These are phyloP conservation scores for Pythium chondricola DNA, from an alignment of 352 stramenopile species.

Conservation along the genomic window DNA sequence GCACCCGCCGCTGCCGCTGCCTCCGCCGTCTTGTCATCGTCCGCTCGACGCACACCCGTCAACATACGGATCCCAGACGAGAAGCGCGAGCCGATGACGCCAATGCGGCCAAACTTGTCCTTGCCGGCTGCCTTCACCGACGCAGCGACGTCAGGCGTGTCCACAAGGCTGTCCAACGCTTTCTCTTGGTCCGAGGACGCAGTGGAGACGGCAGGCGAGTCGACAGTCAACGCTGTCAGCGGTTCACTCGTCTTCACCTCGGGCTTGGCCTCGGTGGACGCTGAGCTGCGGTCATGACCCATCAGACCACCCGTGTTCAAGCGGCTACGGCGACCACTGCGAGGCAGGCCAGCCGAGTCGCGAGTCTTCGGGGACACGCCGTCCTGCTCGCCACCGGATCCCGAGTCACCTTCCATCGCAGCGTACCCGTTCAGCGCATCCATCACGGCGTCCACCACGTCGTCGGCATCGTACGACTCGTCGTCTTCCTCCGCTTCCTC, in stretches of 20 bases:
- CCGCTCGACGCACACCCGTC: constrained; percentile 12
- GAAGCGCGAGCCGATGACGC: constrained; percentile 69
- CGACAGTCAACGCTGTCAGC: constrained; percentile 1
- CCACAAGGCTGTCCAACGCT: constrained; percentile 6
- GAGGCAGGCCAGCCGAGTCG: not conserved
- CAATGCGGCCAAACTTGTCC: constrained; percentile 43
- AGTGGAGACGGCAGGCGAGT: constrained; percentile 8
- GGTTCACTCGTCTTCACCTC: not conserved
- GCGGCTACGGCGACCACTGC: constrained; percentile 5
- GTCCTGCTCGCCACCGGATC: constrained; percentile 13
- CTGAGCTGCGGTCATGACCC: constrained; percentile 3
- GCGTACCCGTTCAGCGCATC: constrained; percentile 14
- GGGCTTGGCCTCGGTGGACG: constrained; percentile 1
- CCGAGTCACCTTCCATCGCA: constrained; percentile 16
- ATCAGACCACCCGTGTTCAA: constrained; percentile 18
- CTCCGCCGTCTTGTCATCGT: constrained; percentile 17
- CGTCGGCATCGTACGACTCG: constrained; percentile 28
- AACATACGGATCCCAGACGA: constrained; percentile 57
- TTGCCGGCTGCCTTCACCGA: constrained; percentile 54
- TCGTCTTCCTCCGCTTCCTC: constrained; percentile 25
- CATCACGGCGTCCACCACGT: constrained; percentile 16
- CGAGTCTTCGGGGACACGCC: constrained; percentile 1
- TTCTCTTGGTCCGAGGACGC: constrained; percentile 1
- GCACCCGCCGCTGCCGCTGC: constrained; percentile 12
- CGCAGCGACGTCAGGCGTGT: constrained; percentile 21